A percentile compares a stretch with the other conserved stretches of the same genome.
phyloP scores from a whole-genome alignment of 108 stramenopile species.

The Nannochloropsis gaditana region DNA sequence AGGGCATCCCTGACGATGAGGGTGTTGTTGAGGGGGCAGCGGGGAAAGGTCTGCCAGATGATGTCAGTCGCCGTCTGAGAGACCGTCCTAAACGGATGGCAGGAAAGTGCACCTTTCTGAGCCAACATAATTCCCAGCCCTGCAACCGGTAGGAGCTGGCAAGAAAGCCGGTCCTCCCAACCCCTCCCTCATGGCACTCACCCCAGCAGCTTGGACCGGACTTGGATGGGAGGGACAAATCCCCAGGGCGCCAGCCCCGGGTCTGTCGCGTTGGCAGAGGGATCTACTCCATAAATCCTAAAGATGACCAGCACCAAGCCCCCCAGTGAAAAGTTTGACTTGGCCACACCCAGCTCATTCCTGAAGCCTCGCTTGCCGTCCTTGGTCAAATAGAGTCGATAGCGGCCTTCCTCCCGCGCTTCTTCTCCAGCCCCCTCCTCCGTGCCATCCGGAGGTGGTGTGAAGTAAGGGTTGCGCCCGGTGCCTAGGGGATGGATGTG shows the following conservation, averaged over 20 bases:
- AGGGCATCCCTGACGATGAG: neutral
- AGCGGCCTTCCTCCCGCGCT: neutral
- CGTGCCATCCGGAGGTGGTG: neutral
- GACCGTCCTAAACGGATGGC: too few relatives aligned
- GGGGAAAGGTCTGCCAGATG: neutral
- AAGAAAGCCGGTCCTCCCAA: too few relatives aligned
- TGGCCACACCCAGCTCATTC: slow-evolving; percentile 16
- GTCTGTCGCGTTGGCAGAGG: neutral
- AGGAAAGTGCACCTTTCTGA: too few relatives aligned
- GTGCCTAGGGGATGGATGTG: neutral
- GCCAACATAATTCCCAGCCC: too few relatives aligned
- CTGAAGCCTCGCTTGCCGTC: neutral
- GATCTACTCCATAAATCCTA: neutral
- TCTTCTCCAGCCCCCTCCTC: neutral
- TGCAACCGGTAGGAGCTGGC: too few relatives aligned
- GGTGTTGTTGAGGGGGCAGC: neutral
- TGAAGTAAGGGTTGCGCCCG: neutral
- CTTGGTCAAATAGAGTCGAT: neutral
- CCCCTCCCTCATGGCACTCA: neutral
- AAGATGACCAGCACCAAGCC: neutral
- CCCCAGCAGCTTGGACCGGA: neutral
- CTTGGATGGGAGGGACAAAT: neutral
- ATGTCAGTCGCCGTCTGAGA: neutral
- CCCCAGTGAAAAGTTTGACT: neutral
- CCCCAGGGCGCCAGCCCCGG: neutral